Evolutionary conservation across 768 basidiomycete genomes (phyloP), one percentile per base, ranked within the genome.

Genomic region (Auricularia sp.): DNA sequence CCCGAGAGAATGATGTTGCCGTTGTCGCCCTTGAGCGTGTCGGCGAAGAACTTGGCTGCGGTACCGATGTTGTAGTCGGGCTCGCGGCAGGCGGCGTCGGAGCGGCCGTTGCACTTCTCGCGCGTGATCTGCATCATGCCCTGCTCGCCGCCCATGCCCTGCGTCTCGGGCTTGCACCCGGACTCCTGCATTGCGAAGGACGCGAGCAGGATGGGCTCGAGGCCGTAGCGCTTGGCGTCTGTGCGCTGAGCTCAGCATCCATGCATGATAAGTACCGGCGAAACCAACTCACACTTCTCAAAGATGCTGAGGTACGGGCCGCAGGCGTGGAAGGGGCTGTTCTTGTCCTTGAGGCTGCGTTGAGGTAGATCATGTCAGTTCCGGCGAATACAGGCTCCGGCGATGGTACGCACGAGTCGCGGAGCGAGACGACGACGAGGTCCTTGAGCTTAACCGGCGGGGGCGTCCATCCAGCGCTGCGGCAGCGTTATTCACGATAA

Each of bases 101-200:
- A 78, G 1, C 84, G 85, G 64, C 76, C 82, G 54, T 70, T 79
- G 69, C 91, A 94, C 74, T 93, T 94, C 67, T 90, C 89, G 43
- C 73, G 71, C 18, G 88, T 88, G 67, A 94, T 79, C 73, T 94
- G 91, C 91, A 93, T 93, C 63, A 69, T 64, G 36, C 91, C 92
- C 70, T 90, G 87, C 73, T 93, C 92, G 56, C 91, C 89, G 23
- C 79, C 89, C 14, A 86, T 87, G 62, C 92, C 92, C 56, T 84
- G 78, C 4, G 81, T 82, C 14, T 75, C 65, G 2, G 86, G 81
- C 68, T 87, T 85, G 79, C 93, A 96, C 42, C 78, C 77, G 42
- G 83, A 85, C 73, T 96, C 94, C 73, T 95, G 92, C 87, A 96
- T 88, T 39, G 92, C 91, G 68, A 96, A 87, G 0, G 91, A 81